phyloP scores from a whole-genome alignment of 1,284 basidiomycete genomes.

The Cerrena zonata region DNA sequence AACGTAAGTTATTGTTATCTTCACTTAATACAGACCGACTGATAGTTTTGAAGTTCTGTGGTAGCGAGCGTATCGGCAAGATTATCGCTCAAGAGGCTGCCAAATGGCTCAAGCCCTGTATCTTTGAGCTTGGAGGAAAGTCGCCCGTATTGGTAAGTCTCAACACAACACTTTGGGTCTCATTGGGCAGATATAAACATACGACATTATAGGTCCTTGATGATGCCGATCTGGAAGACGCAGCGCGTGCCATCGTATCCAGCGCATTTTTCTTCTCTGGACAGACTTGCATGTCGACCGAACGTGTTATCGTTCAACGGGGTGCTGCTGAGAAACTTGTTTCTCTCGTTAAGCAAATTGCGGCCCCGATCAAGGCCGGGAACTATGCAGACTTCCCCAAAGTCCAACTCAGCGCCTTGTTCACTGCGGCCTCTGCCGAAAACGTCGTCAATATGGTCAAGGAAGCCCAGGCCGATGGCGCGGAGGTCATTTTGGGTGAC shows the following conservation, averaged over 20 bases:
- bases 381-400: conserved; percentile 17
- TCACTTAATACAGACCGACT: no score
- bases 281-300: conserved; percentile 67
- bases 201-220: conserved; percentile 42
- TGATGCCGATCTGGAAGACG: conserved; percentile 56
- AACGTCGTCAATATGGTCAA: conserved; percentile 42
- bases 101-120: conserved; percentile 67
- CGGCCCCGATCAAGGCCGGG: conserved; percentile 31
- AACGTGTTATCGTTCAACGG: conserved; percentile 57
- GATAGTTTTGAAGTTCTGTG: conserved; percentile 66
- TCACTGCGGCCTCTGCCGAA: conserved; percentile 45
- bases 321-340: conserved; percentile 34
- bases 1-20: conserved; percentile 15
- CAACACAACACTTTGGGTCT: no score
- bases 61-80: conserved; percentile 62
- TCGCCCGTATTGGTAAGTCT: conserved; percentile 62
- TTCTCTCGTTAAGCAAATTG: conserved; percentile 28
- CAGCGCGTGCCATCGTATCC: conserved; percentile 46
- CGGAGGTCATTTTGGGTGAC: conserved; percentile 46
- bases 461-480: conserved; percentile 49
- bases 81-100: conserved; percentile 70
- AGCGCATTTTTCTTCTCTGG: conserved; percentile 58
- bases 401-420: conserved; percentile 36
- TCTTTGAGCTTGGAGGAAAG: conserved; percentile 74
- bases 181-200: not conserved